Percentiles rank a stretch among this genome's conserved stretches.
Conservation (phyloP, 2,329 filamentous ascomycete species). For the Fusarium albosuccineum region DNA sequence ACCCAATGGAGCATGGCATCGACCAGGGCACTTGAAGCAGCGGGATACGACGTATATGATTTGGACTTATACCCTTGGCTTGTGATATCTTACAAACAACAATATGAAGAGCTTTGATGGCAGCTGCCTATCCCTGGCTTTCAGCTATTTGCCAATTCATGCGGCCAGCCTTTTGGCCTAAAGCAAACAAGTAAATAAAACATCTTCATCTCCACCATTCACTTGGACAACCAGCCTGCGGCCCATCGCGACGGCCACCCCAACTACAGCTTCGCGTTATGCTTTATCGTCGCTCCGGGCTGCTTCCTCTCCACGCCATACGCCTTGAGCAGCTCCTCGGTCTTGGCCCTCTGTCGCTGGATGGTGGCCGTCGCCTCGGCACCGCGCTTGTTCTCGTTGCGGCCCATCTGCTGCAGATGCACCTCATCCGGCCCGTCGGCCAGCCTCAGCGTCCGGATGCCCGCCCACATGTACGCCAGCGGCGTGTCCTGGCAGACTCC, state of each 20-base stretch:
- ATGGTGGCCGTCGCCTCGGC: constrained; percentile 72
- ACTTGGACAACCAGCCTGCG: constrained; percentile 28
- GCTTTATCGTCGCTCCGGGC: constrained; percentile 65
- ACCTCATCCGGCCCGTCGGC: constrained; percentile 98
- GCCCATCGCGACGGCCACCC: constrained; percentile 4
- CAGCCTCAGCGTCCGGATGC: constrained; percentile 83
- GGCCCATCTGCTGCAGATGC: constrained; percentile 84
- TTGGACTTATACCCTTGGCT: background rate
- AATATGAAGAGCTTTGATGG: constrained; percentile 3
- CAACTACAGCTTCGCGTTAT: constrained; percentile 59
- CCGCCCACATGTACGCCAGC: constrained; percentile 84
- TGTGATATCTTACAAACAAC: constrained; percentile 10
- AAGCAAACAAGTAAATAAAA: constrained; percentile 1
- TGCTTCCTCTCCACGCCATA: constrained; percentile 63
- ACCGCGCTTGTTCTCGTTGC: constrained; percentile 82
- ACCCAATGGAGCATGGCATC: constrained; percentile 12
- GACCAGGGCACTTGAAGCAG: constrained; percentile 8
- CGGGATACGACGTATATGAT: background rate
- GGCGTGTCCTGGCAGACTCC: constrained; percentile 97
- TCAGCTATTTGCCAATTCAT: constrained; percentile 3
- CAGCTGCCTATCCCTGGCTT: background rate
- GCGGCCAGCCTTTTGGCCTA: constrained; percentile 3
- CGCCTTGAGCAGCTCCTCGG: constrained; percentile 74
- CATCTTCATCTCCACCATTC: constrained; percentile 21
- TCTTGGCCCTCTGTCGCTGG: constrained; percentile 72